Percentiles rank a stretch among this genome's conserved stretches.
Conservation (phyloP, 495 filamentous ascomycete species). For the Aspergillus asperescens region DNA sequence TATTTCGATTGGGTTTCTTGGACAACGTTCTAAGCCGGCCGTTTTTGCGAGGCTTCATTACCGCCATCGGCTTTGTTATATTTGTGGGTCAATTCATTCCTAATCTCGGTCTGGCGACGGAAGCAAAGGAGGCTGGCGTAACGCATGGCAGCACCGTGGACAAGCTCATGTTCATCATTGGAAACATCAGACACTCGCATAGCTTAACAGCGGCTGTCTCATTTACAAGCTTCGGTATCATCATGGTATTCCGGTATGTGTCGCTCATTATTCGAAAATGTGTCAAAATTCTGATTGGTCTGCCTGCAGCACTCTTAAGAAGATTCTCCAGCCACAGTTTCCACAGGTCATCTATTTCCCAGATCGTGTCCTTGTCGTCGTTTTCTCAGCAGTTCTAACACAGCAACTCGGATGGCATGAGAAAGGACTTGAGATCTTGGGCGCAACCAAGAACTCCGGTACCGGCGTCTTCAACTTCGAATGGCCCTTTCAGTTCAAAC, state of each 20-base stretch:
- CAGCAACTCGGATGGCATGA: constrained; percentile 76
- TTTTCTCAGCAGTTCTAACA: constrained; percentile 75
- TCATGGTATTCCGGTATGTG: constrained; percentile 74
- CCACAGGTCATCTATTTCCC: constrained; percentile 84
- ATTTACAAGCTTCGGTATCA: constrained; percentile 73
- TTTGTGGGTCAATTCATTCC: constrained; percentile 91
- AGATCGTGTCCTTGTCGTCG: constrained; percentile 87
- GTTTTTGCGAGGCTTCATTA: constrained; percentile 92
- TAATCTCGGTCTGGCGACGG: constrained; percentile 69
- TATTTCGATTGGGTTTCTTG: constrained; percentile 84
- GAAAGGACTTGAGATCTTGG: constrained; percentile 76
- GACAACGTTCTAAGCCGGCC: constrained; percentile 92
- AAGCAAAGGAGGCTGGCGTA: constrained; percentile 54
- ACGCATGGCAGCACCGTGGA: constrained; percentile 78
- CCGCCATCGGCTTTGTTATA: constrained; percentile 92
- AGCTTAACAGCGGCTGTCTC: constrained; percentile 68
- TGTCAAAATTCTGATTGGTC: not conserved
- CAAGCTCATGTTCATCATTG: constrained; percentile 75
- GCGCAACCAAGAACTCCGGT: constrained; percentile 62
- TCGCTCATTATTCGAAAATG: not conserved
- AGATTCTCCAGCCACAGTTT: constrained; percentile 71
- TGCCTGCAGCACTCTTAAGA: constrained; percentile 67
- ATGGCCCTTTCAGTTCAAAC: constrained; percentile 71
- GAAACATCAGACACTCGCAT: constrained; percentile 61
- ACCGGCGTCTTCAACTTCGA: constrained; percentile 65